Evolutionary conservation across 2,329 filamentous ascomycete species (phyloP), one percentile per base, ranked within the genome.

Genomic region (Aspergillus vadensis): DNA sequence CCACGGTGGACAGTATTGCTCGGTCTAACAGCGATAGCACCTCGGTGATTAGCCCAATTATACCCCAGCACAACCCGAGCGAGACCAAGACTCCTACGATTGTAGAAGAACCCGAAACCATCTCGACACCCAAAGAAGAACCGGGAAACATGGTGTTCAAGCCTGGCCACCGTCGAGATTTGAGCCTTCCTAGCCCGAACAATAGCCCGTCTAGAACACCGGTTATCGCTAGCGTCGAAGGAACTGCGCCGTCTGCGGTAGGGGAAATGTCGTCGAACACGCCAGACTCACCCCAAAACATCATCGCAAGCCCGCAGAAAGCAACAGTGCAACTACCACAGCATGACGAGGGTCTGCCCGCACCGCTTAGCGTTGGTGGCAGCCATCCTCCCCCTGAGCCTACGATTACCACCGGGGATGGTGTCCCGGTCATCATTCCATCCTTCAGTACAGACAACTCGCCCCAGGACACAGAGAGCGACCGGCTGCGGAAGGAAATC

Each of bases 11-110:
- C 56, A 82, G 77, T 43, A 75, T 86, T n/a, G 79, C 76, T 38
- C 79, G 87, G 62, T 87, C 84, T 56, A 84, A 88, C 65, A 89
- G 86, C 59, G 83, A 83, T 61, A 87, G 86, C 63, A 88, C 87
- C 8, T 81, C 83, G 52, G 80, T 80, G 27, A 86, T 90, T 63
- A 89, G 86, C 69, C 88, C 88, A 1, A 89, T 90, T 57, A 88
- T 89, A 72, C 66, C 74, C 48, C 65, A 64, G 56, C 78, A 78
- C 39, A 78, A 78, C 43, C 41, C 69, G 69, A 65, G 73, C 59
- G 64, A 78, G 63, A 65, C 75, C 64, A 72, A 76, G 51, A 84
- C 85, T 3, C 82, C 84, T 43, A 81, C 81, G 1, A 87, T 87
- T 64, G 77, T 78, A 25, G 85, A 88, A 69, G 83, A 86, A 63